Base-by-base conservation (phyloP, 768 basidiomycete genomes). In the Rhizopogon rudus region DNA sequence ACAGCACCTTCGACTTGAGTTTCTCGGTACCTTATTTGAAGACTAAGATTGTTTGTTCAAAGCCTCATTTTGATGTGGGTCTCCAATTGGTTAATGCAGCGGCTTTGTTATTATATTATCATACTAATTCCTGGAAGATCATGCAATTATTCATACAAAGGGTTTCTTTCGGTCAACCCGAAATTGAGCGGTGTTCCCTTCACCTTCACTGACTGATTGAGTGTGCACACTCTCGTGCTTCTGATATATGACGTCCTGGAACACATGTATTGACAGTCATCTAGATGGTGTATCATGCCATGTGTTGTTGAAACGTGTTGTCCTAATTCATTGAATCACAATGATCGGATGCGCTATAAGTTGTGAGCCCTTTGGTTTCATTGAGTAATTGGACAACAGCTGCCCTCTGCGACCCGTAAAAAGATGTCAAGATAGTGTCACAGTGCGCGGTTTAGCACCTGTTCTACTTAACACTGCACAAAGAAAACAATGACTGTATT, bases 351-450 rank as follows among this genome's bases (percentile, higher is more conserved):
- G 25, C 4, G 25, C 25, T 3, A 25, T 25, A 25, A 25, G 28
- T 31, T 40, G 8, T 40, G 40, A 25, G 9, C 25, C 25, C 33
- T 25, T 44, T 44, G 16, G 50, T 40, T 53, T 54, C 14, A 29
- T 40, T 40, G 29, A 53, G 42, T 56, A 54, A 44, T 43, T 45
- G 35, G 39, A n/a, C 42, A 29, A 39, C 37, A 6, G 20, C 14
- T 46, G 46, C 31, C 22, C 13, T 49, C 39, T 60, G 51, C 57
- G 56, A 56, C 41, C 51, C 51, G 55, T 52, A 55, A 55, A 51
- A 44, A 57, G 59, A 63, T 59, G 60, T 67, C 60, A 59, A 59
- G 51, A 60, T 54, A 8, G 54, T 61, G 65, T 71, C 67, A 69
- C 51, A 56, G 58, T 52, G 44, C 56, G 54, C 63, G 65, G 59